Base-by-base conservation (phyloP, 2,329 filamentous ascomycete genomes). In the Didymella exigua region DNA sequence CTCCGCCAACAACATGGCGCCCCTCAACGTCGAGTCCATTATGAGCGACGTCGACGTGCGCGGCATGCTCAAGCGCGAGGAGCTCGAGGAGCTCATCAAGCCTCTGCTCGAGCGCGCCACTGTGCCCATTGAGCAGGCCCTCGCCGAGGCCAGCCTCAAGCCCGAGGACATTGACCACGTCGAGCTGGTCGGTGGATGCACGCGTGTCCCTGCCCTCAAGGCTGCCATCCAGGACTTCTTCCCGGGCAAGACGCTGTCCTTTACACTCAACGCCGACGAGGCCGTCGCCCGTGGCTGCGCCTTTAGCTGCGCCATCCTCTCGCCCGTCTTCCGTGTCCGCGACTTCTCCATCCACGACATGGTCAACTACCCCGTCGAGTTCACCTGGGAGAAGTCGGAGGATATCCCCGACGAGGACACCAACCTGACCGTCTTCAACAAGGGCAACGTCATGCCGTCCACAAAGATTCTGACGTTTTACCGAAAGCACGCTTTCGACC, bases 381-480 rank as follows among this genome's bases (percentile, higher is more conserved):
- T 99, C 78, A 90, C 89, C 48, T 99, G 95, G 95, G 95, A 99
- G 83, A 96, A 98, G 84, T 96, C 93, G 23, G 87, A 92, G 56
- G 95, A 99, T 72, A 99, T 99, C 68, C 95, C 95, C 23, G 95
- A 99, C 69, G 95, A 99, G 83, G 95, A 98, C 76, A 98, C 95
- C 51, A 96, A 88, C 81, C 83, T 99, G 67, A 96, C 91, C 30
- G 95, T 99, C 71, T 99, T 99, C 81, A 96, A 95, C 85, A 92
- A 89, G 78, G 93, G 93, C 77, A 97, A 97, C 73, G 87, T 96
- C 61, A 89, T 99, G 83, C 95, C 95, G 49, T 98, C 93, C 5
- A 99, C 95, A 63, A 99, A 99, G 85, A 98, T 99, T 65, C 87
- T 99, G 49, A 99, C 95, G 33, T 99, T 99, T 82, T 99, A 98